A percentile compares a stretch with the other conserved stretches of the same genome.
Evolutionary conservation across 2,329 filamentous ascomycete species (phyloP).

Genomic region (Aspergillus arachidicola): DNA sequence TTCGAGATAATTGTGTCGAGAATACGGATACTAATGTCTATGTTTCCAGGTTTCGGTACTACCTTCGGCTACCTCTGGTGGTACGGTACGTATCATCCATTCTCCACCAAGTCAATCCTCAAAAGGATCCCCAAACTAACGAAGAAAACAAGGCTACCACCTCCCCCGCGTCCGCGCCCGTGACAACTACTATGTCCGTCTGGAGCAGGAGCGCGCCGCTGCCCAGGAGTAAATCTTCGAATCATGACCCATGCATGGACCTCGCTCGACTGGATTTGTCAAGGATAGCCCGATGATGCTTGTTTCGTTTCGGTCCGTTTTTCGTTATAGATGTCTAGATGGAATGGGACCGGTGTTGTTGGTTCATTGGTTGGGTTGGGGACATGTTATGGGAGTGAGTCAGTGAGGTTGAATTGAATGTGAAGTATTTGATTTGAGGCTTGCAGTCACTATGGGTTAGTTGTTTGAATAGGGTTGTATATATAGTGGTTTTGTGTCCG

Average conservation of each 20-base stretch:
- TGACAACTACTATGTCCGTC: conserved; percentile 64
- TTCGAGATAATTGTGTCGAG: neutral
- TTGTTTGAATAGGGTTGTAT: neutral
- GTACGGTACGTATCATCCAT: conserved; percentile 57
- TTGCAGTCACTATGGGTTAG: neutral
- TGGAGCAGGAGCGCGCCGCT: conserved; percentile 62
- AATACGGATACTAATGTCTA: conserved; percentile 16
- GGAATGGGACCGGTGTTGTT: neutral
- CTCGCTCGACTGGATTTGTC: neutral
- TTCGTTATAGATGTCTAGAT: neutral
- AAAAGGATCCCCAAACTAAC: neutral
- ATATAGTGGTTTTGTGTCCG: neutral
- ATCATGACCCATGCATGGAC: neutral
- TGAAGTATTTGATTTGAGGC: neutral
- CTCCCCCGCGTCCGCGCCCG: conserved; percentile 65
- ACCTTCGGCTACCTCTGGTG: conserved; percentile 67
- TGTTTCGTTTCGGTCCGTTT: neutral
- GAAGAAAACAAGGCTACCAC: conserved; percentile 58
- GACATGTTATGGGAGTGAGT: neutral
- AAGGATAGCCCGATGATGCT: neutral
- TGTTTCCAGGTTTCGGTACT: conserved; percentile 59
- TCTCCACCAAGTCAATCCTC: neutral
- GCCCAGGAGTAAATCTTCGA: conserved; percentile 30
- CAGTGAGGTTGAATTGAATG: neutral
- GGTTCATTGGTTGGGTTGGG: neutral